Percentiles rank a stretch among this genome's conserved stretches.
Evolutionary conservation across 2,329 filamentous ascomycete species (phyloP).

Genomic region (Proliferodiscus dingleyae): DNA sequence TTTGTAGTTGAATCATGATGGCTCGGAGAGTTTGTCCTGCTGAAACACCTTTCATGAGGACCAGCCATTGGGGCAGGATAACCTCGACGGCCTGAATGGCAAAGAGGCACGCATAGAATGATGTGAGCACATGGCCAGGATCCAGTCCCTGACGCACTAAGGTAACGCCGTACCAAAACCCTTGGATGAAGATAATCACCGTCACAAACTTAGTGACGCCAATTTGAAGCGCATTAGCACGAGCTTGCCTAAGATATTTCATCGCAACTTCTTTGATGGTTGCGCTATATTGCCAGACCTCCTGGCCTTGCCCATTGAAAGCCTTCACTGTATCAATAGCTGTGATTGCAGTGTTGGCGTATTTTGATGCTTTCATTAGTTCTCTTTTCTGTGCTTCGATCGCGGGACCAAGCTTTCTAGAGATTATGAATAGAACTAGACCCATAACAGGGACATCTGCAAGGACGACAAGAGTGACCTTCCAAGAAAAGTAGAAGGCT

Average conservation of each 20-base stretch:
- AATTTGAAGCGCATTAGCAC: constrained; percentile 66
- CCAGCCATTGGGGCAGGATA: constrained; percentile 70
- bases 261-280: constrained; percentile 53
- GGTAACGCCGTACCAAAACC: constrained; percentile 80
- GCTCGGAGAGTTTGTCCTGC: constrained; percentile 61
- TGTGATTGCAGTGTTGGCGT: constrained; percentile 62
- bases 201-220: constrained; percentile 70
- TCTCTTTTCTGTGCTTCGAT: constrained; percentile 65
- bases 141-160: constrained; percentile 56
- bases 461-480: constrained; percentile 73
- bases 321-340: constrained; percentile 84
- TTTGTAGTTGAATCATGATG: constrained; percentile 35
- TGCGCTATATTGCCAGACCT: constrained; percentile 59
- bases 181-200: constrained; percentile 75
- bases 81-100: constrained; percentile 71
- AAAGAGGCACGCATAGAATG: constrained; percentile 77
- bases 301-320: constrained; percentile 70
- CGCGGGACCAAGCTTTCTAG: constrained; percentile 55
- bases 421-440: constrained; percentile 54
- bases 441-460: constrained; percentile 66
- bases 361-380: constrained; percentile 66
- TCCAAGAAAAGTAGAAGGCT: constrained; percentile 78
- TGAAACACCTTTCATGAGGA: constrained; percentile 72
- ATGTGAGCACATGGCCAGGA: constrained; percentile 69
- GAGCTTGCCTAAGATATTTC: constrained; percentile 64